A percentile compares a stretch with the other conserved stretches of the same genome.
These are phyloP conservation scores for Hansenula sp. DNA, from an alignment of 1,139 yeast species.

Conservation along the genomic window DNA sequence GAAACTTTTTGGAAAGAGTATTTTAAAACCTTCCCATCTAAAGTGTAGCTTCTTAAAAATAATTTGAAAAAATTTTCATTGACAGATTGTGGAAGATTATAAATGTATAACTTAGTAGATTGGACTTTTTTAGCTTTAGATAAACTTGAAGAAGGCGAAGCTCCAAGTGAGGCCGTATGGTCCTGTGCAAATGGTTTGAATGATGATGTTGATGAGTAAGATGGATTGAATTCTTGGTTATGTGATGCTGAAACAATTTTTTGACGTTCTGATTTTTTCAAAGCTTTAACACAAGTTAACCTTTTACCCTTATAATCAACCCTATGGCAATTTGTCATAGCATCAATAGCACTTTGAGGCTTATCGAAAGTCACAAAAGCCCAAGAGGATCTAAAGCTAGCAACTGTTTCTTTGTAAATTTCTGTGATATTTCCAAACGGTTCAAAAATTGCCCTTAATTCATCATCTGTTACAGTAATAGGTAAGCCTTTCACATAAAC, in stretches of 20 bases:
- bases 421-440: constrained; percentile 39
- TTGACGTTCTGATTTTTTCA: constrained; percentile 18
- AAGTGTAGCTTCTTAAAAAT: constrained; percentile 18
- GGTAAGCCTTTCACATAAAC: constrained; percentile 45
- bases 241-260: not conserved
- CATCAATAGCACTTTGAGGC: constrained; percentile 25
- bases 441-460: constrained; percentile 31
- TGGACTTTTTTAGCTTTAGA: too few relatives aligned
- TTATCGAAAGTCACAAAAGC: constrained; percentile 39
- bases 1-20: constrained; percentile 12
- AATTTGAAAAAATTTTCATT: constrained; percentile 23
- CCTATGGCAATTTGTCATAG: constrained; percentile 27
- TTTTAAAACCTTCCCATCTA: constrained; percentile 17
- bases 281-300: constrained; percentile 30
- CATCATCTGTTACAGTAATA: constrained; percentile 30
- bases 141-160: too few relatives aligned
- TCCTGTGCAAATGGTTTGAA: too few relatives aligned
- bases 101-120: constrained; percentile 15
- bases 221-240: too few relatives aligned
- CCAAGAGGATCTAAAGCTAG: constrained; percentile 38
- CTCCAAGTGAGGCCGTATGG: too few relatives aligned
- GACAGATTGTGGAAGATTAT: constrained; percentile 21
- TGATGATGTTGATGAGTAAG: too few relatives aligned
- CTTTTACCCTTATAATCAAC: constrained; percentile 23
- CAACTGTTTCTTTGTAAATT: constrained; percentile 34